Evolutionary conservation across 2,329 filamentous ascomycete genomes (phyloP).

Genomic region (Fusarium coicis): DNA sequence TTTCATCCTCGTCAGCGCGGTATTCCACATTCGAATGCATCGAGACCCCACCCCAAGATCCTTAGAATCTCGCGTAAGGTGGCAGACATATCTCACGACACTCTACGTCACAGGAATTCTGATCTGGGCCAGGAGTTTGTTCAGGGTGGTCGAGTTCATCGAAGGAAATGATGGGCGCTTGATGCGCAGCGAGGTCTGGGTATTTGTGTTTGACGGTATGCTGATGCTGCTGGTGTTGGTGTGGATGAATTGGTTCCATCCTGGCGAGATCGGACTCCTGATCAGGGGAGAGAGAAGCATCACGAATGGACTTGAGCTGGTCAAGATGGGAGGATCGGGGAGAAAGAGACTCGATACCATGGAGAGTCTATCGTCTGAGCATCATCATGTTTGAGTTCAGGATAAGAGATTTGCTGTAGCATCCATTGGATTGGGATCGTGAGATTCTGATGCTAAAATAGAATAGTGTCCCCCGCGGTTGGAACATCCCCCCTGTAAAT

Average conservation of each 20-base stretch:
- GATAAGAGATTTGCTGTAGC: neutral
- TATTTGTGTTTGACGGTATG: constrained; percentile 53
- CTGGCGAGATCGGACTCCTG: constrained; percentile 44
- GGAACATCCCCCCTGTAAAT: constrained; percentile 6
- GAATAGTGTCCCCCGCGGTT: neutral
- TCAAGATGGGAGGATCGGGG: constrained; percentile 15
- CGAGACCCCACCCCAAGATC: constrained; percentile 20
- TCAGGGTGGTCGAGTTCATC: constrained; percentile 56
- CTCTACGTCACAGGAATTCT: constrained; percentile 45
- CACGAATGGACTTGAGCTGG: constrained; percentile 39
- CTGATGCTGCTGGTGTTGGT: constrained; percentile 48
- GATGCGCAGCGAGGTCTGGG: constrained; percentile 48
- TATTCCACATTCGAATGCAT: constrained; percentile 56
- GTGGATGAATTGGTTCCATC: constrained; percentile 47
- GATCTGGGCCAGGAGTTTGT: constrained; percentile 55
- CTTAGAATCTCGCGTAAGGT: constrained; percentile 39
- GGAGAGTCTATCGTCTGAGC: constrained; percentile 32
- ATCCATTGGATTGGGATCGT: neutral
- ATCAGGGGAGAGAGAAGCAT: constrained; percentile 37
- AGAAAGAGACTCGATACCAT: constrained; percentile 11
- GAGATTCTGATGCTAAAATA: neutral
- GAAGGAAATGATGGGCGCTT: constrained; percentile 49
- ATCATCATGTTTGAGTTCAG: neutral
- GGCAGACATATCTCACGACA: constrained; percentile 46
- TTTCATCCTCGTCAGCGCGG: constrained; percentile 59